Base-by-base conservation (phyloP, 345 rosid species). In the Eucalyptus curtisii region DNA sequence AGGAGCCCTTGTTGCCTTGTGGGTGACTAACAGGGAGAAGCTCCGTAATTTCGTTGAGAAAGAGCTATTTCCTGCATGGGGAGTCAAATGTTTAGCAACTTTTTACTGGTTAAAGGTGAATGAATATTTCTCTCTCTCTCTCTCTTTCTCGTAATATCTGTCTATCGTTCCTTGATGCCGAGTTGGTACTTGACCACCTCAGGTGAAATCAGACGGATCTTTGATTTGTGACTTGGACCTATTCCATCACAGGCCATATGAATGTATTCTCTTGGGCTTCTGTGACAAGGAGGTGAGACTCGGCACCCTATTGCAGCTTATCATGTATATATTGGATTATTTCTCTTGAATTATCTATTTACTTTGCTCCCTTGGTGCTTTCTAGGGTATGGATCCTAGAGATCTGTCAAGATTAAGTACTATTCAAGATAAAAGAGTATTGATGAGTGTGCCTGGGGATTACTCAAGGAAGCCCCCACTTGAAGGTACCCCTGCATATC, bases 11-110 rank as follows among this genome's bases (percentile, higher is more conserved):
- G 96, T 97, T 82, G 99, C 97, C 90, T 92, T 97, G 87, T 97
- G 99, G 99, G 95, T 96, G 90, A 97, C 99, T 27, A 96, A 96
- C 87, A 94, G 99, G 91, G 97, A 97, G 93, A 96, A 96, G 86
- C 90, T 96, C 90, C 97, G 91, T 19, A 91, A 86, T 88, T 96
- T 97, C 84, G 95, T 95, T 71, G 93, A 94, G 94, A 92, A 93
- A 91, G 98, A 96, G 93, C 92, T 96, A 52, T 96, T 95, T 89
- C 96, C 97, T 50, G 88, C 94, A 53, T 96, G 98, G 99, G 98
- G 96, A 90, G 93, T 95, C 86, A 92, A 87, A 89, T 93, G 89
- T 90, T 91, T 66, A 19, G 94, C 98, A 86, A 94, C 93, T 31
- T 86, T 93, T 86, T 95, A 94, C 91, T 97, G 98, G 99, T 90